These are phyloP conservation scores for Butyriboletus loyo DNA, from an alignment of 768 basidiomycete genomes.

Conservation along the genomic window DNA sequence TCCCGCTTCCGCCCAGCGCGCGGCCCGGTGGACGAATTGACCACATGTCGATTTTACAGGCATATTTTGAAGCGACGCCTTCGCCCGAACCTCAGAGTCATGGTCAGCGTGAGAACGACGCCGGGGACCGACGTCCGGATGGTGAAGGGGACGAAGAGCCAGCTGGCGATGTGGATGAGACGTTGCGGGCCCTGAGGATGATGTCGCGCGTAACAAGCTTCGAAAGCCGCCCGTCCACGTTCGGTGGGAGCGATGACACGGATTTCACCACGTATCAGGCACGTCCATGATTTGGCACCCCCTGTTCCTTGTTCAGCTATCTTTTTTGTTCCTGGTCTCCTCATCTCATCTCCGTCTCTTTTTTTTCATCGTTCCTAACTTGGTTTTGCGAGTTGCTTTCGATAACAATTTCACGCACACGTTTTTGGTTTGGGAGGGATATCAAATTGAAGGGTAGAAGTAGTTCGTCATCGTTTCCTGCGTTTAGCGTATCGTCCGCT, in stretches of 20 bases:
- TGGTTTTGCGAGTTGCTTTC: constrained; percentile 11
- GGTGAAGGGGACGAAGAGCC: background rate
- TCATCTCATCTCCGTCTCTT: too few relatives aligned
- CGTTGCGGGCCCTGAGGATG: constrained; percentile 13
- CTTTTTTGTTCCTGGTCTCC: background rate
- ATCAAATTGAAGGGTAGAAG: constrained; percentile 5
- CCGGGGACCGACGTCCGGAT: background rate
- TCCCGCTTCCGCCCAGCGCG: constrained; percentile 58
- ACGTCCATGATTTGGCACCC: constrained; percentile 7
- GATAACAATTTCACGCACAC: constrained; percentile 4
- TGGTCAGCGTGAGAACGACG: background rate
- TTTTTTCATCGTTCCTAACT: background rate
- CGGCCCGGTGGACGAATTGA: constrained; percentile 21
- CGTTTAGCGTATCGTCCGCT: constrained; percentile 18
- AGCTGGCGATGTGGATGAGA: constrained; percentile 12
- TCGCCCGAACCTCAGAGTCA: background rate
- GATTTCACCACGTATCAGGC: constrained; percentile 17
- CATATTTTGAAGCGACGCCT: constrained; percentile 38
- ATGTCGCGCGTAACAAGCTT: constrained; percentile 4
- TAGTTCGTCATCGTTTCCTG: background rate
- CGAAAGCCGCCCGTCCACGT: constrained; percentile 21
- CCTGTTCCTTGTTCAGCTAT: background rate
- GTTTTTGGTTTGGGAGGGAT: constrained; percentile 8
- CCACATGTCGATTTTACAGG: constrained; percentile 39
- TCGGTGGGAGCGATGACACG: constrained; percentile 26